Evolutionary conservation across 1,284 basidiomycete genomes (phyloP).

Genomic region (Erythrobasidium hasegawianum): DNA sequence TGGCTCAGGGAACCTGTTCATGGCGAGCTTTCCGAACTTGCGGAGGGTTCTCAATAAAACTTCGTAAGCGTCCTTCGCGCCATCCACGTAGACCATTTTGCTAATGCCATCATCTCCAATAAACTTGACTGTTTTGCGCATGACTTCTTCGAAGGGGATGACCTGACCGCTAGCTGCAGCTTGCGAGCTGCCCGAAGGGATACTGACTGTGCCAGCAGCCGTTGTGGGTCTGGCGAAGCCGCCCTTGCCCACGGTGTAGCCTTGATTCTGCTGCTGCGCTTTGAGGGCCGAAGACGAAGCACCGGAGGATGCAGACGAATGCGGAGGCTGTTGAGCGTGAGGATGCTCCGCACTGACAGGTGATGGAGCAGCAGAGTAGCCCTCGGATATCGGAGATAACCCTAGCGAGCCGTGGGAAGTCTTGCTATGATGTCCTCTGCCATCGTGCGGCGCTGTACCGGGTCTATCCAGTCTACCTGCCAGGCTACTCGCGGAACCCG

Average conservation of each 20-base stretch:
- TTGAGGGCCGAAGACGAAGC: neutral
- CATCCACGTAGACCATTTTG: conserved; percentile 72
- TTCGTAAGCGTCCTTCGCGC: conserved; percentile 73
- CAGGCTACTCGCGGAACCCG: neutral
- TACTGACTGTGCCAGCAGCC: conserved; percentile 39
- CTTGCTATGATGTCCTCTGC: conserved; percentile 32
- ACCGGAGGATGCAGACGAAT: neutral
- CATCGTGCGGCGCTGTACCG: conserved; percentile 9
- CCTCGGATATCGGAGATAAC: conserved; percentile 20
- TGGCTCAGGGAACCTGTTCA: conserved; percentile 17
- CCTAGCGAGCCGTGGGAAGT: conserved; percentile 4
- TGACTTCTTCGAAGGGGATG: conserved; percentile 67
- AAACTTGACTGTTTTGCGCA: conserved; percentile 79
- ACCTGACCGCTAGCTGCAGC: conserved; percentile 27
- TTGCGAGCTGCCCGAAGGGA: conserved; percentile 1
- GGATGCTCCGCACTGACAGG: conserved; percentile 11
- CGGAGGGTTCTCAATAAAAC: conserved; percentile 78
- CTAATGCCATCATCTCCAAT: conserved; percentile 68
- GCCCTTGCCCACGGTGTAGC: conserved; percentile 58
- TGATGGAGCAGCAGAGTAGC: neutral
- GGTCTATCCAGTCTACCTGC: neutral
- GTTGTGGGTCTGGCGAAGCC: conserved; percentile 51
- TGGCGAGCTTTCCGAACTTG: conserved; percentile 70
- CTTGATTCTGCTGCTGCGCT: conserved; percentile 15
- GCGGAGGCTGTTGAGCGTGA: neutral